Evolutionary conservation across 83 land plant genomes (phyloP), one percentile per base, ranked within the genome.

Genomic region (Picea abies): DNA sequence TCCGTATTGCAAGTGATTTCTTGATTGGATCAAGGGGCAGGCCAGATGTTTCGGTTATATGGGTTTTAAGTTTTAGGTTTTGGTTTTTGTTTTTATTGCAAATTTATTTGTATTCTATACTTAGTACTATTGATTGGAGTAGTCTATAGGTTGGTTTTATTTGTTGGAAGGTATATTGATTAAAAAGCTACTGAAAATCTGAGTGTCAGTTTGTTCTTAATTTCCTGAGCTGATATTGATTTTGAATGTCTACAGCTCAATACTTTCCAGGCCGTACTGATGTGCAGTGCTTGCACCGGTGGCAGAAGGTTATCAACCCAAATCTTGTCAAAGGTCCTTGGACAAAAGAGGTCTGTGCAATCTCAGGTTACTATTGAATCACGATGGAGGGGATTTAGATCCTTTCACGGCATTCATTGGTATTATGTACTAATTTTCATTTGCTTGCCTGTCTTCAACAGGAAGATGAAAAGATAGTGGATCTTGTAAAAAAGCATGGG

Each of bases 381-480:
- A 71, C 23, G 77, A 73, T n/a, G 23, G 44, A 8, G 20, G 56
- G 5, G 47, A 22, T 41, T 6, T 47, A 47, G 49, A 47, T 73
- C 22, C 25, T 9, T 47, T 44, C 23, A 17, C 22, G 25, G 44
- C 39, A 20, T 72, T 72, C 56, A 73, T 47, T 41, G 11, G 11
- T 41, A n/a, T 73, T 44, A 4, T 47, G 4, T 79, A n/a, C 32
- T 77, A 56, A 62, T 16, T 29, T 37, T 25, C 67, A 20, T 14
- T 41, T 39, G 60, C 47, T 41, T 70, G 56, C 19, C 49, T 76
- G 22, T 76, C 12, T 35, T 83, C 76, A 80, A 63, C 79, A 93
- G 92, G 97, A 95, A 83, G 97, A 95, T 85, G 95, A 95, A 12
- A 84, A 86, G 60, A 93, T 95, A 32, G 82, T 90, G 26, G 91